phyloP scores from a whole-genome alignment of 352 stramenopile species.

The Phytophthora pseudosyringae region DNA sequence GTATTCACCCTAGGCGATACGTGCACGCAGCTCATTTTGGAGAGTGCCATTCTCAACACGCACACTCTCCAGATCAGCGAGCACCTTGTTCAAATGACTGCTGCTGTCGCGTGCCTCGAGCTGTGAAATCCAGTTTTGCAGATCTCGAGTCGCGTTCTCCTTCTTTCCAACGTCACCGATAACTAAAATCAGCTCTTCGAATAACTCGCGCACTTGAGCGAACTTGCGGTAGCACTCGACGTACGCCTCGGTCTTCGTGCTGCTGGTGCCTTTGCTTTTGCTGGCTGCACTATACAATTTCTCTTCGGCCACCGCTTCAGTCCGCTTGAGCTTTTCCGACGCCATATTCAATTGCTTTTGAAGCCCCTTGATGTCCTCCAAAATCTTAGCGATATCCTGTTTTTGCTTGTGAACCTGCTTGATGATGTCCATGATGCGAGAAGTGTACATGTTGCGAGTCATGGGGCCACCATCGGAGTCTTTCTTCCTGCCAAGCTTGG shows the following conservation, averaged over 20 bases:
- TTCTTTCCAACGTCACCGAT: conserved; percentile 76
- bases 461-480: conserved; percentile 20
- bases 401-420: conserved; percentile 92
- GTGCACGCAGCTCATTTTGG: conserved; percentile 51
- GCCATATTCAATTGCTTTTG: conserved; percentile 84
- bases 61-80: conserved; percentile 75
- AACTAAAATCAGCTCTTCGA: conserved; percentile 80
- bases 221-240: conserved; percentile 89
- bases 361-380: conserved; percentile 75
- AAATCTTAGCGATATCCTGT: conserved; percentile 82
- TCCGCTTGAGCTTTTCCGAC: conserved; percentile 84
- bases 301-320: conserved; percentile 83
- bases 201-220: conserved; percentile 79
- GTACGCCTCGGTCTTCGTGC: conserved; percentile 45
- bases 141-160: conserved; percentile 75
- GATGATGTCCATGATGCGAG: conserved; percentile 92
- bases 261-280: conserved; percentile 35
- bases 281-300: conserved; percentile 78
- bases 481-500: conserved; percentile 28
- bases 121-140: conserved; percentile 87
- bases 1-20: conserved; percentile 11
- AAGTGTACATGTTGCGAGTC: conserved; percentile 87
- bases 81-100: conserved; percentile 73
- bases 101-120: conserved; percentile 76
- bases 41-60: conserved; percentile 72